A percentile compares a stretch with the other conserved stretches of the same genome.
Conservation (phyloP, 495 filamentous ascomycete species). For the Aspergillus sparsus region DNA sequence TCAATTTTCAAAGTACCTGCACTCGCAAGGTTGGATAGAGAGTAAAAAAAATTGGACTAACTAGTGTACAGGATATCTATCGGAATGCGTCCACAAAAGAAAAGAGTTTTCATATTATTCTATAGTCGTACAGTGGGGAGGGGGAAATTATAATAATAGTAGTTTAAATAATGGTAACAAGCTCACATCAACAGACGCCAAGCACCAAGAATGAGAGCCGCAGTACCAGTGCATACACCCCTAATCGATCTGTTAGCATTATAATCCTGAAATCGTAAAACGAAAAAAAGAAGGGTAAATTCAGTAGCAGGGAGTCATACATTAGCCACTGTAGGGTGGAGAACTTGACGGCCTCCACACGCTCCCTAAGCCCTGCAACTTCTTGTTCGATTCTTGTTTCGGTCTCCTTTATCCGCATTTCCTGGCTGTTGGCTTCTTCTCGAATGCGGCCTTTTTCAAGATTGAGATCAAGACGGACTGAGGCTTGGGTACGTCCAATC, state of each 20-base stretch:
- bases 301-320: conserved; percentile 37
- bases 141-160: too few relatives aligned
- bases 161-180: too few relatives aligned
- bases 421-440: conserved; percentile 95
- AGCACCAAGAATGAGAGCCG: conserved; percentile 90
- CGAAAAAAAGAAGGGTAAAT: conserved; percentile 6
- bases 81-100: too few relatives aligned
- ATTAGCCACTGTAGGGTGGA: conserved; percentile 97
- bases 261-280: background rate
- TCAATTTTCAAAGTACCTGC: too few relatives aligned
- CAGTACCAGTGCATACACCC: conserved; percentile 93
- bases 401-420: conserved; percentile 98
- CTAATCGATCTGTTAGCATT: conserved; percentile 41
- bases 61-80: too few relatives aligned
- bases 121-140: too few relatives aligned
- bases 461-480: conserved; percentile 88
- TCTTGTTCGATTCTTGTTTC: conserved; percentile 99
- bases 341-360: conserved; percentile 96
- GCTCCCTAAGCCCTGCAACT: conserved; percentile 84
- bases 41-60: too few relatives aligned
- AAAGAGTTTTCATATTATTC: too few relatives aligned
- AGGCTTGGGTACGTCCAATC: conserved; percentile 88
- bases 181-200: conserved; percentile 80
- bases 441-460: conserved; percentile 95
- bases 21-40: too few relatives aligned